Evolutionary conservation across 176 grass and related monocot genomes (phyloP), one percentile per base, ranked within the genome.

Genomic region (Oryza glumipatula): DNA sequence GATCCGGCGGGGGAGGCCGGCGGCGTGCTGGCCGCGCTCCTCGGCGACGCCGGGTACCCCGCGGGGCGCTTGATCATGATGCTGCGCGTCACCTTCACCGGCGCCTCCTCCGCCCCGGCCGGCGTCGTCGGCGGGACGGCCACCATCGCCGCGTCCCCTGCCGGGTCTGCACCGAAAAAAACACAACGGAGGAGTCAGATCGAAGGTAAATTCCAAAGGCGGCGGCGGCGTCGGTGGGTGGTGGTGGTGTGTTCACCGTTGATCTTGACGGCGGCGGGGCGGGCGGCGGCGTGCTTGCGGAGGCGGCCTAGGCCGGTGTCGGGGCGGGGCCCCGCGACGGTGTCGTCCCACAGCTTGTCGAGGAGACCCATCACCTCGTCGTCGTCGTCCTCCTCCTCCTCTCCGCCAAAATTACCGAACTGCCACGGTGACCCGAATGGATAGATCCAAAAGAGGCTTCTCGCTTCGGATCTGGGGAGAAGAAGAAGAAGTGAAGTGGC

Each of bases 51-150:
- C 46, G 87, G 93, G 73, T 80, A 90, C 79, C 96, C 96, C 2
- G 91, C 76, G n/a, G 96, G 96, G 58, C 87, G 84, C 83, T 94
- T 98, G 81, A 98, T 98, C 96, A 98, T 98, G 91, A 98, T 98
- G 89, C 93, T 98, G 86, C 93, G 89, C 16, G 96, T 98, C 54
- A 98, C 96, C 84, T 71, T 90, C 52, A 92, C 76, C 28, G 86
- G 90, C 71, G 89, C 78, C 76, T 91, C 89, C 38, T 73, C 83
- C n/a, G 84, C 61, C 44, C 63, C 74, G 41, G 85, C 76, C 65
- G 81, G 64, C 32, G 85, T 77, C 49, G 85, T 74, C 33, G 85
- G 90, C 21, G 88, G 87, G 45, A 80, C 75, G 14, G 70, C 83
- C 49, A 74, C 80, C 60, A 77, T 83, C 76, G 54, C 64, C 10